Percentiles rank a stretch among this genome's conserved stretches.
Evolutionary conservation across 805 yeast species (phyloP).

Genomic region (Maudiozyma saulgeensis): DNA sequence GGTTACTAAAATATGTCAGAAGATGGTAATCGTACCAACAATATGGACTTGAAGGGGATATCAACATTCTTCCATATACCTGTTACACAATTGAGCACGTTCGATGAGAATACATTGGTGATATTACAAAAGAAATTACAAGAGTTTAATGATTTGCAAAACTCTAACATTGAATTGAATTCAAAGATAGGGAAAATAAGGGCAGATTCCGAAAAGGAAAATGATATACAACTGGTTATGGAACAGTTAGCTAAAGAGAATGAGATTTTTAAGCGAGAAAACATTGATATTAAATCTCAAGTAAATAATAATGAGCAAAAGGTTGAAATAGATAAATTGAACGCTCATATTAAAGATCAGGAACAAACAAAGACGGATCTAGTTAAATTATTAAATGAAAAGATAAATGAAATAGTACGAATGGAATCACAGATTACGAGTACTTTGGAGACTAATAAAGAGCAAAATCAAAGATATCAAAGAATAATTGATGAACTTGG

Average conservation of each 20-base stretch:
- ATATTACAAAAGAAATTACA: not conserved
- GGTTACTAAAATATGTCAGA: not conserved
- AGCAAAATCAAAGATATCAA: slow-evolving; percentile 32
- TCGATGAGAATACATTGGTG: not conserved
- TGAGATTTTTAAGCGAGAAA: slow-evolving; percentile 14
- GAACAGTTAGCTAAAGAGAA: slow-evolving; percentile 17
- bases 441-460: slow-evolving; percentile 22
- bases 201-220: not conserved
- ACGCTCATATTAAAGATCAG: slow-evolving; percentile 8
- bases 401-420: slow-evolving; percentile 18
- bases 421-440: slow-evolving; percentile 11
- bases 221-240: slow-evolving; percentile 9
- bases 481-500: slow-evolving; percentile 33
- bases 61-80: not conserved
- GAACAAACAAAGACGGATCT: slow-evolving; percentile 17
- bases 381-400: slow-evolving; percentile 19
- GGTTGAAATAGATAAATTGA: slow-evolving; percentile 1
- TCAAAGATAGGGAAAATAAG: not conserved
- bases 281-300: slow-evolving; percentile 6
- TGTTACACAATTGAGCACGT: not conserved
- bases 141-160: not conserved
- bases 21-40: not conserved
- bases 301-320: not conserved
- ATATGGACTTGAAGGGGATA: not conserved
- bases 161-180: not conserved